Base-by-base conservation (phyloP, 805 yeast genomes). In the Candida ficus region DNA sequence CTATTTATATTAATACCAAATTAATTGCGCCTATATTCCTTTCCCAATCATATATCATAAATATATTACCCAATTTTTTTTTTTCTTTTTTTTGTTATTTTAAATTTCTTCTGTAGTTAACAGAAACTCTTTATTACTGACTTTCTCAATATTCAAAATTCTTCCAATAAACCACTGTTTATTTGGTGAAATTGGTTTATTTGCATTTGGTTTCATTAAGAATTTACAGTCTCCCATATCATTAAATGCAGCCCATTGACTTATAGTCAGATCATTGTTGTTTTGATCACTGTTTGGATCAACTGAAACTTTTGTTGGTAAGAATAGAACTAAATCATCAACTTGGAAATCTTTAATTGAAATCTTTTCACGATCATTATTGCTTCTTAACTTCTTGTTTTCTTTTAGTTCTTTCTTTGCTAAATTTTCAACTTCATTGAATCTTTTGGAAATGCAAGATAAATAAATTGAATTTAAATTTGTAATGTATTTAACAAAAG, bases 241-340 rank as follows among this genome's bases (percentile, higher is more conserved):
- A 49, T 93, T 90, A 66, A 91, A 91, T 1, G 95, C 95, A 0
- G 96, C 96, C 98, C 98, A 91, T 28, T 47, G 47, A 14, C 27
- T 43, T 5, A 35, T 35, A 9, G 7, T 9, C 3, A 25, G 20
- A 2, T 47, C 41, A 12, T 25, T 29, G 5, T 33, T 21, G 14
- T 10, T 35, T 14, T 32, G 32, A 7, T 28, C 26, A 19, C 34
- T 34, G 20, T 27, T 41, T 11, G 16, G 17, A 16, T 25, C 25
- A 11, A 18, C 8, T 13, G 36, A 23, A 6, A 48, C 29, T 62
- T 38, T 46, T 11, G 96, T 88, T 3, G 95, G 96, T 47, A 91
- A 63, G 57, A 91, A 91, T 42, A 91, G 64, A 1, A 87, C 96
- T 51, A 88, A 64, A 58, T 90, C 97, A 11, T 83, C 87, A 10